A percentile compares a stretch with the other conserved stretches of the same genome.
Evolutionary conservation across 1,284 basidiomycete species (phyloP).

Genomic region (Boletus holoroseus): DNA sequence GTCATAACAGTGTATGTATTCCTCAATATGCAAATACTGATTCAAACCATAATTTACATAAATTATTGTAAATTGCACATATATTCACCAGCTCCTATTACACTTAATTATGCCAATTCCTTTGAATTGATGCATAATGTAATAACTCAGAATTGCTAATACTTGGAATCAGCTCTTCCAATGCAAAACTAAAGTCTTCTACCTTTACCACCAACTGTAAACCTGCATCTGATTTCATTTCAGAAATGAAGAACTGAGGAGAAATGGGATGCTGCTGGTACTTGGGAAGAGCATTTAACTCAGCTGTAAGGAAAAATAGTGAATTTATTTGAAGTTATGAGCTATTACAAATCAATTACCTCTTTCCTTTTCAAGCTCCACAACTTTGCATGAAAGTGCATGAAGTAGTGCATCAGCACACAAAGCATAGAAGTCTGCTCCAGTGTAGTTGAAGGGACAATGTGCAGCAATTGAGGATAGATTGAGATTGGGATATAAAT

Average conservation of each 20-base stretch:
- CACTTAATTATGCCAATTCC: conserved; percentile 15
- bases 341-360: conserved; percentile 34
- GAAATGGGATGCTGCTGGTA: conserved; percentile 70
- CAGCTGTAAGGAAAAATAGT: conserved; percentile 34
- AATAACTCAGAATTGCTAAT: conserved; percentile 87
- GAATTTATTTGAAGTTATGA: not conserved
- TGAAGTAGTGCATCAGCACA: conserved; percentile 96
- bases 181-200: conserved; percentile 74
- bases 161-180: conserved; percentile 77
- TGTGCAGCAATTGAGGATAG: conserved; percentile 64
- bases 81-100: not conserved
- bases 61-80: not conserved
- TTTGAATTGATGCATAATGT: conserved; percentile 54
- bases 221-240: conserved; percentile 73
- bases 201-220: conserved; percentile 70
- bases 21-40: too few species aligned
- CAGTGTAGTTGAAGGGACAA: conserved; percentile 92
- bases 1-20: too few species aligned
- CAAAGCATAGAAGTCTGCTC: conserved; percentile 97
- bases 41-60: too few species aligned
- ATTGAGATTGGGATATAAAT: conserved; percentile 66
- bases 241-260: conserved; percentile 88
- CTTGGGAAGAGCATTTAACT: conserved; percentile 43
- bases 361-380: conserved; percentile 70
- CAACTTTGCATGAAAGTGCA: conserved; percentile 88